Percentiles rank a stretch among this genome's conserved stretches.
Evolutionary conservation across 768 basidiomycete species (phyloP).

Genomic region (Tylopilus rubrobrunneus): DNA sequence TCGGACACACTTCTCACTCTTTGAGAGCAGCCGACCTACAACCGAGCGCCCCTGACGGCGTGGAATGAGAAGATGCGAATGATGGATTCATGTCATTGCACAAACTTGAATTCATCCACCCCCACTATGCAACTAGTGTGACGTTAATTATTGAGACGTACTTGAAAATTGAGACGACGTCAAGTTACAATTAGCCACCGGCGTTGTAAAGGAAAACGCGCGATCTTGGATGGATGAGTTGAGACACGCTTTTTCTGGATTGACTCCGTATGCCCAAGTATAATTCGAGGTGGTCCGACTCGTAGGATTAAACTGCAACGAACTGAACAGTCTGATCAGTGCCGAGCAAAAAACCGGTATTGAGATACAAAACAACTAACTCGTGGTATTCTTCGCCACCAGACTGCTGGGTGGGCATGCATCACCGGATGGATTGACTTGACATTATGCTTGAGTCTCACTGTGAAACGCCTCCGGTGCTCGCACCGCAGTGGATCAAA

Average conservation of each 20-base stretch:
- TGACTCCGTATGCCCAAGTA: not conserved
- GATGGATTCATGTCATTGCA: no score
- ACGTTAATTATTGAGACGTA: slow-evolving; percentile 1
- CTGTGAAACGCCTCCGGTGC: not conserved
- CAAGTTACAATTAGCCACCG: slow-evolving; percentile 6
- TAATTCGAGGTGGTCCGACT: not conserved
- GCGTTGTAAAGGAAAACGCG: slow-evolving; percentile 1
- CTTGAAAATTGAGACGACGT: slow-evolving; percentile 8
- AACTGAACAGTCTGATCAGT: not conserved
- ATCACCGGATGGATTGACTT: not conserved
- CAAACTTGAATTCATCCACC: not conserved
- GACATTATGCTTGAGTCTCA: not conserved
- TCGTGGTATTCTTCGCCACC: not conserved
- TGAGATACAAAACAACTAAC: not conserved
- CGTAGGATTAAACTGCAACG: not conserved
- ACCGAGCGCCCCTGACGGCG: not conserved
- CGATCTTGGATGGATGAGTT: not conserved
- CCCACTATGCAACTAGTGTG: not conserved
- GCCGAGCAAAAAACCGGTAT: not conserved
- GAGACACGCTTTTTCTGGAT: not conserved
- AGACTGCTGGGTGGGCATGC: no score
- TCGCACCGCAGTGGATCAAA: not conserved
- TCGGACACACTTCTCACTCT: not conserved
- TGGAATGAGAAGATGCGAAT: not conserved
- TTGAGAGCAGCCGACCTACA: not conserved